These are phyloP conservation scores for Elymus sibiricus DNA, from an alignment of 176 grass and related monocot genomes.

Conservation along the genomic window DNA sequence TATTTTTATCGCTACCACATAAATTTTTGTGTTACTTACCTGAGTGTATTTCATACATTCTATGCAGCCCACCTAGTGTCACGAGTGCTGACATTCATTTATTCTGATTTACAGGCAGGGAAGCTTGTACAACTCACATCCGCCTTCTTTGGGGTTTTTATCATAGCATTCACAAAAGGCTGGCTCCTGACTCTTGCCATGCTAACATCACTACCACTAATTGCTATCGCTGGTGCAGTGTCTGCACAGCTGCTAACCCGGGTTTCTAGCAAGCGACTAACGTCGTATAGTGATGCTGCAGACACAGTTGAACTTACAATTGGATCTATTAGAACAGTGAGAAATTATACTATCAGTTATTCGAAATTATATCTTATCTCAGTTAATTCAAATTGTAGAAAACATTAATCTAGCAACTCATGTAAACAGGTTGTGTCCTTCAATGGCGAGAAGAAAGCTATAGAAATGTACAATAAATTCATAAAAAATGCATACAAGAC, in stretches of 20 bases:
- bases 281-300: conserved; percentile 73
- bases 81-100: background rate
- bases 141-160: conserved; percentile 52
- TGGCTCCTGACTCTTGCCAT: conserved; percentile 80
- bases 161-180: conserved; percentile 69
- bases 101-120: conserved; percentile 50
- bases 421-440: conserved; percentile 66
- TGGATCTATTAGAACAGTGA: conserved; percentile 78
- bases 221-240: conserved; percentile 40
- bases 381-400: background rate
- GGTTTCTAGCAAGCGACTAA: conserved; percentile 45
- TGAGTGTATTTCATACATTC: background rate
- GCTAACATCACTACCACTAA: conserved; percentile 54
- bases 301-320: conserved; percentile 76
- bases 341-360: conserved; percentile 20
- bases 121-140: conserved; percentile 57
- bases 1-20: background rate
- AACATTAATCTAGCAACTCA: background rate
- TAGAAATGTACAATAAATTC: conserved; percentile 47
- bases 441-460: conserved; percentile 55
- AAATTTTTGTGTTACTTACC: background rate
- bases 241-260: conserved; percentile 44
- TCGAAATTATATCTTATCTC: background rate
- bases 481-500: conserved; percentile 54
- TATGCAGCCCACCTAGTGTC: conserved; percentile 1